Conservation (phyloP, 495 filamentous ascomycete species). For the Physcia stellaris region DNA sequence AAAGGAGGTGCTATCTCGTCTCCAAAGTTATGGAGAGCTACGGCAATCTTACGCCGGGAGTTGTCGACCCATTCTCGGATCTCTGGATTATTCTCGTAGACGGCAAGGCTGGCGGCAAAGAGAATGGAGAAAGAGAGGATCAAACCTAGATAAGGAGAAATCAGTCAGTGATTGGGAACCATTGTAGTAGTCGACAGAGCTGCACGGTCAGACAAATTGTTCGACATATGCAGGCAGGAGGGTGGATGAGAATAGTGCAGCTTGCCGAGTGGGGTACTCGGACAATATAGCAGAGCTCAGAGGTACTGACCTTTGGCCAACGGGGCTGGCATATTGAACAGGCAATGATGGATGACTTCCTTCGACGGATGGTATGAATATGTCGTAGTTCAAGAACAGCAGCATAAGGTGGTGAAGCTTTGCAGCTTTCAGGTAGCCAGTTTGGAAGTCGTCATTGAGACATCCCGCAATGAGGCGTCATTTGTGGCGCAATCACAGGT, state of each 20-base stretch:
- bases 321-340: constrained; percentile 39
- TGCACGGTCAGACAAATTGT: neutral
- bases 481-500: too few relatives aligned
- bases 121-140: constrained; percentile 64
- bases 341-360: too few relatives aligned
- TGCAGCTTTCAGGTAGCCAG: too few relatives aligned
- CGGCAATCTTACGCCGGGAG: constrained; percentile 62
- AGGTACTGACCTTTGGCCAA: constrained; percentile 37
- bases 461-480: too few relatives aligned
- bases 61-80: constrained; percentile 62
- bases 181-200: neutral
- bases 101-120: constrained; percentile 67
- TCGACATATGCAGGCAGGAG: constrained; percentile 2
- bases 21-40: constrained; percentile 63
- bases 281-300: neutral
- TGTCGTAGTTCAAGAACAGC: too few relatives aligned
- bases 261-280: neutral
- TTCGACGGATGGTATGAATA: too few relatives aligned
- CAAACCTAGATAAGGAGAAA: constrained; percentile 38
- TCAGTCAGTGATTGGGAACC: neutral
- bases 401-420: too few relatives aligned
- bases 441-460: too few relatives aligned
- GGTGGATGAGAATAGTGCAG: constrained; percentile 1
- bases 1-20: constrained; percentile 52
- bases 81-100: constrained; percentile 67